Evolutionary conservation across 352 stramenopile species (phyloP), one percentile per base, ranked within the genome.

Genomic region (Halophytophthora batemanensis): DNA sequence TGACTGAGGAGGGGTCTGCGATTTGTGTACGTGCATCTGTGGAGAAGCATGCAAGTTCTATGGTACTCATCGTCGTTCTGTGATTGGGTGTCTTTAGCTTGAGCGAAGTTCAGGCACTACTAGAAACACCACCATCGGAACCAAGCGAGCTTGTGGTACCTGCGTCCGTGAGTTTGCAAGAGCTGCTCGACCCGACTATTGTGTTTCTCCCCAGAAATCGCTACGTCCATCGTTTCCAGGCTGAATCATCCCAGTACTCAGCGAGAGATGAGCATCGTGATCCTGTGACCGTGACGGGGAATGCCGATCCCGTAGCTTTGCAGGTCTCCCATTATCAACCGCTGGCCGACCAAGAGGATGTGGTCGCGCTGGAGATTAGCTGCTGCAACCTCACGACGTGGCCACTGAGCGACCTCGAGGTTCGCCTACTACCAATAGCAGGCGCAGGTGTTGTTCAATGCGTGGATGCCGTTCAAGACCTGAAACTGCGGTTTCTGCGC

Each of bases 341-440:
- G 0, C 37, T 69, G 7, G 36, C 50, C 11, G 54, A 50, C 18
- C 69, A 74, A 12, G 74, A 87, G 50, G 69, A 89, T 7, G 54
- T 77, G 2, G 44, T 91, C 11, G 53, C 62, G 19, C 49, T 91
- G 0, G 63, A 62, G 5, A 49, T 93, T 12, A 73, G 60, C 7
- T 85, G 67, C 49, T 86, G 71, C 60, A 93, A 93, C 45, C 67
- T 83, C 23, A 88, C 64, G 45, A 89, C 68, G 34, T 50, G 88
- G 10, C 8, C 78, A 0, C 61, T 90, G 2, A 74, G 42, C 28
- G 77, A 87, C 33, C 80, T 93, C 50, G 76, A 85, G 63, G 64
- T 93, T 46, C 71, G 75, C 3, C 66, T 91, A 40, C 74, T 61
- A 3, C 57, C 74, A 3, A 42, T 77, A 14, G 63, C 50, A 45